These are phyloP conservation scores for Talaromyces thailandensis DNA, from an alignment of 495 filamentous ascomycete species.

Conservation along the genomic window DNA sequence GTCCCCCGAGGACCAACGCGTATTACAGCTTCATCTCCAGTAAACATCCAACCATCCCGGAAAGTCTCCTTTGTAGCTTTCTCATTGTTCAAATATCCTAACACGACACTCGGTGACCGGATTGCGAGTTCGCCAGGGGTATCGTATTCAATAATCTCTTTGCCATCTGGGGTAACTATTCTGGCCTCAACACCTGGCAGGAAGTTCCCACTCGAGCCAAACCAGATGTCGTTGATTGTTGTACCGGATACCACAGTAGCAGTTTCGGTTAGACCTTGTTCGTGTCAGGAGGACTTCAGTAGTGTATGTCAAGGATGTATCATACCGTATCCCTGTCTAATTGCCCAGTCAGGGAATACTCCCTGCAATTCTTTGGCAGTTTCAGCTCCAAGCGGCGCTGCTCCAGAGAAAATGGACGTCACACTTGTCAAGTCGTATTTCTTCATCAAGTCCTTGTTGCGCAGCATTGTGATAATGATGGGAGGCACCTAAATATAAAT, in stretches of 20 bases:
- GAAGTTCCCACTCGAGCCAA: slow-evolving; percentile 67
- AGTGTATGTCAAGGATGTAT: neutral
- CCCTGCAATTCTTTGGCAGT: slow-evolving; percentile 59
- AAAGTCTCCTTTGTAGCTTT: slow-evolving; percentile 77
- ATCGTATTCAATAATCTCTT: slow-evolving; percentile 67
- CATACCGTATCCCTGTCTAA: slow-evolving; percentile 78
- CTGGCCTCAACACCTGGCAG: slow-evolving; percentile 59
- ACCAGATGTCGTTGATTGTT: slow-evolving; percentile 54
- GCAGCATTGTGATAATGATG: slow-evolving; percentile 74
- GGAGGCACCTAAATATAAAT: slow-evolving; percentile 56
- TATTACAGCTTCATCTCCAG: slow-evolving; percentile 77
- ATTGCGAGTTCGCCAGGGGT: slow-evolving; percentile 74
- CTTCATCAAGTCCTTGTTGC: slow-evolving; percentile 49
- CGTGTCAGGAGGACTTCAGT: neutral
- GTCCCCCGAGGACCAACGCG: slow-evolving; percentile 50
- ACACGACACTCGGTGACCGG: slow-evolving; percentile 63
- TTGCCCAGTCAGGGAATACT: slow-evolving; percentile 53
- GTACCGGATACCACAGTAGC: slow-evolving; percentile 63
- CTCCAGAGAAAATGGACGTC: slow-evolving; percentile 61
- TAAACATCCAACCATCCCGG: slow-evolving; percentile 71
- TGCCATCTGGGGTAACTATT: slow-evolving; percentile 62
- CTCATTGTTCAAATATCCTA: slow-evolving; percentile 81
- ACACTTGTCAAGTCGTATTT: slow-evolving; percentile 73
- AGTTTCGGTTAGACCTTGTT: slow-evolving; percentile 69
- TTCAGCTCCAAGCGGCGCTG: slow-evolving; percentile 74